phyloP scores from a whole-genome alignment of 2,329 filamentous ascomycete species.

The Fusarium haematococcum region DNA sequence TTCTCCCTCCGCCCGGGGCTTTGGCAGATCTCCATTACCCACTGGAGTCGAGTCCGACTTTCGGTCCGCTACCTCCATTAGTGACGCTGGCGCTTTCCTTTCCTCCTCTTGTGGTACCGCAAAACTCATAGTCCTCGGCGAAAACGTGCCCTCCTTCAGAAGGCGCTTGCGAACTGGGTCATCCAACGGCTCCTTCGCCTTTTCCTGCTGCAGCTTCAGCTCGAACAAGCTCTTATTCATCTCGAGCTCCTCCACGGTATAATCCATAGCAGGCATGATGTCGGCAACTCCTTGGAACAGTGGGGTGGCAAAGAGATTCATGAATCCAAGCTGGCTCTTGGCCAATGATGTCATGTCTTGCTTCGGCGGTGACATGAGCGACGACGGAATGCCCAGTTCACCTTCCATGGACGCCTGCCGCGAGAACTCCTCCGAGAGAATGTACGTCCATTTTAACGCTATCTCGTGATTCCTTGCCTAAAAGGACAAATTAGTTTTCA shows the following conservation, averaged over 20 bases:
- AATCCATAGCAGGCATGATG: constrained; percentile 85
- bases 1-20: constrained; percentile 41
- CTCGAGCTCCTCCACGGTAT: constrained; percentile 85
- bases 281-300: constrained; percentile 90
- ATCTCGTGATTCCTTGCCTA: constrained; percentile 86
- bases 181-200: constrained; percentile 57
- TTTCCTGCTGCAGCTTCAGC: constrained; percentile 72
- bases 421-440: constrained; percentile 95
- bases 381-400: constrained; percentile 87
- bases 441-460: constrained; percentile 89
- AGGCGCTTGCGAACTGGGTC: constrained; percentile 52
- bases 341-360: constrained; percentile 86
- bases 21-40: constrained; percentile 36
- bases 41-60: constrained; percentile 37
- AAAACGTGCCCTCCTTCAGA: constrained; percentile 56
- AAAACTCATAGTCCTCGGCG: constrained; percentile 59
- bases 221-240: constrained; percentile 82
- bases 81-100: constrained; percentile 33
- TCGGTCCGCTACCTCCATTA: constrained; percentile 31
- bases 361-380: constrained; percentile 85
- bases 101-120: constrained; percentile 46
- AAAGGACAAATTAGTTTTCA: constrained; percentile 40
- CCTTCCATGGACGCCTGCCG: constrained; percentile 92
- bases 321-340: constrained; percentile 93
- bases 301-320: constrained; percentile 94